phyloP scores from a whole-genome alignment of 257 asterid genomes.

The Gardenia jasminoides region DNA sequence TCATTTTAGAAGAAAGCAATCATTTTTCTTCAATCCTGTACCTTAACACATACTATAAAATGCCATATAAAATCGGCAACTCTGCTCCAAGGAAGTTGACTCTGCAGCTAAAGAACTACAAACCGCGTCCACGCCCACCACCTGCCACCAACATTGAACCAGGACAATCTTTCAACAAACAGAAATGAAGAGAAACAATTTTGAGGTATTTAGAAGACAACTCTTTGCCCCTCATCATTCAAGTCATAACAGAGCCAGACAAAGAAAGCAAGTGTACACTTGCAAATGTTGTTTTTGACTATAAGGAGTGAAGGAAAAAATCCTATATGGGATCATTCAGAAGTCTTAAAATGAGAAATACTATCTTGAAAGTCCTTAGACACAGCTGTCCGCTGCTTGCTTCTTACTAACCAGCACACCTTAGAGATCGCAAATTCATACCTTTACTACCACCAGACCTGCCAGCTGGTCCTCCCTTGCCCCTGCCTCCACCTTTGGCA shows the following conservation, averaged over 20 bases:
- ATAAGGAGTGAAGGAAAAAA: not conserved
- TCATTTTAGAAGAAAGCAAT: not conserved
- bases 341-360: not conserved
- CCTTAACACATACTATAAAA: slow-evolving; percentile 2
- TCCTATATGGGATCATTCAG: not conserved
- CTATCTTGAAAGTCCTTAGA: not conserved
- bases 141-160: slow-evolving; percentile 24
- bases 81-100: slow-evolving; percentile 2
- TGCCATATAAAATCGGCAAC: slow-evolving; percentile 27
- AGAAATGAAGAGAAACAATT: not conserved
- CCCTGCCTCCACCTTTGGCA: slow-evolving; percentile 49
- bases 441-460: slow-evolving; percentile 42
- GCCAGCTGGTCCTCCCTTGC: slow-evolving; percentile 46
- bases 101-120: slow-evolving; percentile 13
- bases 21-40: not conserved
- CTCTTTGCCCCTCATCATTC: not conserved
- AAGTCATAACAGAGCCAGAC: not conserved
- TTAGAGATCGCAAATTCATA: slow-evolving; percentile 11
- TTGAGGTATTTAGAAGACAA: not conserved
- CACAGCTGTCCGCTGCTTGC: not conserved
- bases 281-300: not conserved
- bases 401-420: not conserved
- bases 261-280: not conserved
- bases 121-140: slow-evolving; percentile 52
- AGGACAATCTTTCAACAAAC: not conserved